phyloP scores from a whole-genome alignment of 179 eudicot species.

The Silene vulgaris region DNA sequence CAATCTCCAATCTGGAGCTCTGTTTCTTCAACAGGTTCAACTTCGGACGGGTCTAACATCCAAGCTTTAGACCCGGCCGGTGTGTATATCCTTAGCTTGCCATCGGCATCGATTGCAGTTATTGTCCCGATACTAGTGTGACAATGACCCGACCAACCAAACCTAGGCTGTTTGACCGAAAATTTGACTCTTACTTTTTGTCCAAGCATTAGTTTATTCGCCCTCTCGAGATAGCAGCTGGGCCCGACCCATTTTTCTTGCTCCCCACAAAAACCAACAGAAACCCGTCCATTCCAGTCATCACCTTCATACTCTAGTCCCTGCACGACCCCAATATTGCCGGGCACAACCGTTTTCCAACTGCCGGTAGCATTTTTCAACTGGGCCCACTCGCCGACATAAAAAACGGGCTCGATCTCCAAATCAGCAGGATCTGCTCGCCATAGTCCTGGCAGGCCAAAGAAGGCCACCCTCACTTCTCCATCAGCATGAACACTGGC shows the following conservation, averaged over 20 bases:
- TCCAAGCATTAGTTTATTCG: constrained; percentile 54
- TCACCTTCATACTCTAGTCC: constrained; percentile 63
- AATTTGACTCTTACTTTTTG: constrained; percentile 59
- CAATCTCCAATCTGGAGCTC: constrained; percentile 72
- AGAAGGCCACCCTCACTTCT: constrained; percentile 75
- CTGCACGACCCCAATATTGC: constrained; percentile 80
- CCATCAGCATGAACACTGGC: constrained; percentile 79
- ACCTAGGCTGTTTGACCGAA: constrained; percentile 76
- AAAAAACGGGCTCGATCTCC: constrained; percentile 61
- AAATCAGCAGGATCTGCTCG: constrained; percentile 93
- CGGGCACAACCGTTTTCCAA: constrained; percentile 79
- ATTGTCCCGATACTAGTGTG: constrained; percentile 73
- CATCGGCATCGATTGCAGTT: constrained; percentile 84
- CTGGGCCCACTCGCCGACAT: constrained; percentile 90
- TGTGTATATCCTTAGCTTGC: constrained; percentile 87
- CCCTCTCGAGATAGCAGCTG: constrained; percentile 51
- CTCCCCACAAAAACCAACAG: constrained; percentile 88
- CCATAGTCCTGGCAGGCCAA: constrained; percentile 76
- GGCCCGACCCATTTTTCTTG: constrained; percentile 89
- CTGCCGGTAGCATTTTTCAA: constrained; percentile 38
- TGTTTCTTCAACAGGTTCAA: constrained; percentile 75
- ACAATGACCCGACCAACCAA: constrained; percentile 94
- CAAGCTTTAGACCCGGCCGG: constrained; percentile 80
- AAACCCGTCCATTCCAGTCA: constrained; percentile 65
- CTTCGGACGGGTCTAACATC: constrained; percentile 92